A percentile compares a stretch with the other conserved stretches of the same genome.
Evolutionary conservation across 1,139 yeast species (phyloP).

Genomic region (Yamadazyma sp.): DNA sequence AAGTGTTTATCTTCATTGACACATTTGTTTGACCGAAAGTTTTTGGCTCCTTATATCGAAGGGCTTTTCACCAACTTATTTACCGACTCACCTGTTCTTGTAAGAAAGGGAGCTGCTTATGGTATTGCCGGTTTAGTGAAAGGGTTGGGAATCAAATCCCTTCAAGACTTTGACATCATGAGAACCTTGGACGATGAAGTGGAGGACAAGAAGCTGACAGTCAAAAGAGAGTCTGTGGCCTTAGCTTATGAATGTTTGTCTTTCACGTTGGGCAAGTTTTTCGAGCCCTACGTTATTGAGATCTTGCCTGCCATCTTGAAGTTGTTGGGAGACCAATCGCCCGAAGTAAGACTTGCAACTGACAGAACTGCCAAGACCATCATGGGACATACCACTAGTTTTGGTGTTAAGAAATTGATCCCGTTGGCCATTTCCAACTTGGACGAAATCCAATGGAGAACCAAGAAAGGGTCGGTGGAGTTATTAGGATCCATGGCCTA

Average conservation of each 20-base stretch:
- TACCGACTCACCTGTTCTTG: constrained; percentile 46
- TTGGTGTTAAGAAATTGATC: constrained; percentile 85
- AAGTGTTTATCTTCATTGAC: constrained; percentile 85
- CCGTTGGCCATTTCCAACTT: constrained; percentile 86
- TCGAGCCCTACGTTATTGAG: constrained; percentile 94
- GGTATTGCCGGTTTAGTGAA: constrained; percentile 92
- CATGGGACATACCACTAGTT: constrained; percentile 90
- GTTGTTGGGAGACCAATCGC: constrained; percentile 78
- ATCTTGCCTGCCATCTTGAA: constrained; percentile 77
- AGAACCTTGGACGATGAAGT: constrained; percentile 80
- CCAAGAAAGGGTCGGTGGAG: constrained; percentile 96
- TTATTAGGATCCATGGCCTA: constrained; percentile 97
- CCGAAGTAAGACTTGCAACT: constrained; percentile 89
- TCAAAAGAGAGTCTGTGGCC: constrained; percentile 84
- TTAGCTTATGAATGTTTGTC: constrained; percentile 86
- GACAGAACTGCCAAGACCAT: constrained; percentile 82
- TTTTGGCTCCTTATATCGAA: constrained; percentile 56
- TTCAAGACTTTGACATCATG: constrained; percentile 74
- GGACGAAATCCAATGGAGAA: constrained; percentile 93
- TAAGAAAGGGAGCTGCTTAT: constrained; percentile 91
- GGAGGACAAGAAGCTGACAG: constrained; percentile 77
- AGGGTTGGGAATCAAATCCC: constrained; percentile 80
- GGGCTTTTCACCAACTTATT: constrained; percentile 55
- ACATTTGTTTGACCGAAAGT: constrained; percentile 44
- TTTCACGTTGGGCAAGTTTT: constrained; percentile 65